phyloP scores from a whole-genome alignment of 805 yeast genomes.

The Spathaspora hagerdaliae region DNA sequence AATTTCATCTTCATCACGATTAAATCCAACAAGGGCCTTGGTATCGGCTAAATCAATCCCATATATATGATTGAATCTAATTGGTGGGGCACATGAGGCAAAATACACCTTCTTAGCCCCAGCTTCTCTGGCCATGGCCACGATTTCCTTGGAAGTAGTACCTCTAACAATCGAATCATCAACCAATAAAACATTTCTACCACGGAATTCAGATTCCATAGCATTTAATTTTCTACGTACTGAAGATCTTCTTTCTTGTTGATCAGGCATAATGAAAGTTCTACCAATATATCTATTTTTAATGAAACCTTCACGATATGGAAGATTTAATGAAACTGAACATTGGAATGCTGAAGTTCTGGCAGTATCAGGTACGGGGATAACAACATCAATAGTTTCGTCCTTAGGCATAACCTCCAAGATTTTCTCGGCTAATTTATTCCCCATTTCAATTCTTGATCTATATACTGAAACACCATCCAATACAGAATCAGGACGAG shows the following conservation, averaged over 20 bases:
- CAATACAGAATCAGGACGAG: constrained; percentile 92
- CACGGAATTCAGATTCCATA: constrained; percentile 88
- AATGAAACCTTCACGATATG: constrained; percentile 95
- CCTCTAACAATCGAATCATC: constrained; percentile 98
- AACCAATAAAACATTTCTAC: constrained; percentile 79
- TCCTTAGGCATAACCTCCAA: constrained; percentile 36
- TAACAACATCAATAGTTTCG: constrained; percentile 81
- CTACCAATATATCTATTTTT: constrained; percentile 96
- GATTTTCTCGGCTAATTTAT: constrained; percentile 75
- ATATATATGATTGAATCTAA: constrained; percentile 90
- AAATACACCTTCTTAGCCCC: constrained; percentile 94
- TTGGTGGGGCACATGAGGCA: constrained; percentile 98
- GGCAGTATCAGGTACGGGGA: constrained; percentile 98
- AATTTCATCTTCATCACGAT: constrained; percentile 70
- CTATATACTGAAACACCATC: constrained; percentile 97
- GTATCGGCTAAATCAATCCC: constrained; percentile 98
- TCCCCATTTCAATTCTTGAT: constrained; percentile 92
- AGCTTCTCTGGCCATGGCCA: constrained; percentile 97
- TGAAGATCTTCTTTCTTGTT: constrained; percentile 86
- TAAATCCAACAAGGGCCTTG: constrained; percentile 85
- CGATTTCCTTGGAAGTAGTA: constrained; percentile 94
- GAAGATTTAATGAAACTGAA: constrained; percentile 73
- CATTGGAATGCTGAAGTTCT: constrained; percentile 92
- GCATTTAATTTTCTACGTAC: constrained; percentile 95
- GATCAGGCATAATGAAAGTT: constrained; percentile 98